Evolutionary conservation across 2,329 filamentous ascomycete genomes (phyloP), one percentile per base, ranked within the genome.

Genomic region (Dissoconium aciculare): DNA sequence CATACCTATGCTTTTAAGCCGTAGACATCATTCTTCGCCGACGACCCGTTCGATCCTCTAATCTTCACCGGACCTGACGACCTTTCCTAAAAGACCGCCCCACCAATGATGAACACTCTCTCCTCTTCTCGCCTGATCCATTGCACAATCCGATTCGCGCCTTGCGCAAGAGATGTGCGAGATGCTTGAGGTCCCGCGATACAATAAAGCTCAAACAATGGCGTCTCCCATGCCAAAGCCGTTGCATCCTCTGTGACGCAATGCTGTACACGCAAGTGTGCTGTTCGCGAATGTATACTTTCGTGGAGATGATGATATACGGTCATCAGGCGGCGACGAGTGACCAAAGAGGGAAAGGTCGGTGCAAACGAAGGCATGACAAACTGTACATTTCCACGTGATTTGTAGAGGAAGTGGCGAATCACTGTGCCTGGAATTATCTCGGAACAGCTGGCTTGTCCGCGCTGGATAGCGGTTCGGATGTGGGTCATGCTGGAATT

Each of bases 401-500:
- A 93, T 57, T 95, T 98, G 66, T 93, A 98, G 11, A 98, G 59
- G 50, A 95, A 98, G 60, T 98, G 89, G 43, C 78, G 76, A 31
- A 95, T 62, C 17, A 78, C 74, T 11, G 77, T 80, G 14, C 78
- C 80, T 0, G 84, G 80, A 1, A 84, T 69, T 35, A 98, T 75
- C 36, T 89, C 78, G 11, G 72, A 69, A 35, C 78, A 69, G 15
- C 60, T 63, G 1, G 80, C 76, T 6, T 87, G 77, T 8, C 84
- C 83, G 17, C 68, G 62, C 6, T 66, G 66, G 17, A 81, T 72
- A 10, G 85, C 79, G 3, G 65, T 58, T 39, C 72, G 72, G 50
- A 98, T 87, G 32, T 79, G 64, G 16, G 73, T 63, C 45, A 95
- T 70, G 45, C 73, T 77, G 31, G 75, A 74, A 47, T 78, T 87